Base-by-base conservation (phyloP, 1,284 basidiomycete species). In the Apiotrichum mycotoxinovorans region DNA sequence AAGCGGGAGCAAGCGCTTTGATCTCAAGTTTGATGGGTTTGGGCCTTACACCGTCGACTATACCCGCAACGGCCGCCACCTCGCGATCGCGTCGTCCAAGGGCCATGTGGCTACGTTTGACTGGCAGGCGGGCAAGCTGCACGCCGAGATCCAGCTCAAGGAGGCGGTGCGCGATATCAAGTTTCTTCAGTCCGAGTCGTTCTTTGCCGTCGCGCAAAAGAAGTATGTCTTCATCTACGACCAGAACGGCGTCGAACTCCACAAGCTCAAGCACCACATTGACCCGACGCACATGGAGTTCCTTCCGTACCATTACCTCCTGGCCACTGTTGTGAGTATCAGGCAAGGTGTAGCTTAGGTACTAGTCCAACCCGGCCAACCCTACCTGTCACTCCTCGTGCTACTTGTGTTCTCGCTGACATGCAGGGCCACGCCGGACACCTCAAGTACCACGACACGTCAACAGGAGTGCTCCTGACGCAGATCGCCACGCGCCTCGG, bases 201-300 rank as follows among this genome's bases (percentile, higher is more conserved):
- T 88, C 78, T 93, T 89, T 70, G 96, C 95, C 2, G 93, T 96
- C 15, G 95, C 95, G 0, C 95, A 98, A 77, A 91, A 92, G 76
- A 91, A 94, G 81, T 92, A 96, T 71, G 89, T 89, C 20, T 98
- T 90, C 78, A 93, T 98, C 57, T 98, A 98, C 71, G 96, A 98
- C 77, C 84, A 86, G 46, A 85, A 92, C 64, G 95, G 96, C 18
- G 87, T 96, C 25, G 96, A 98, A 76, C 78, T 99, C 26, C 95
- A 98, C 61, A 77, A 77, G 60, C 66, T 79, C 68, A 78, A 80
- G 69, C 73, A 80, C 4, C 94, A 97, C 71, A 84, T 96, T 57
- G 95, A 98, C 72, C 90, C 92, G 1, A 90, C 89, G 11, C 81
- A 88, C 58, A 83, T 98, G 58, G 91, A 97, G 71, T 98, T 92